These are phyloP conservation scores for Pterocarpus santalinus DNA, from an alignment of 306 rosid genomes.

Conservation along the genomic window DNA sequence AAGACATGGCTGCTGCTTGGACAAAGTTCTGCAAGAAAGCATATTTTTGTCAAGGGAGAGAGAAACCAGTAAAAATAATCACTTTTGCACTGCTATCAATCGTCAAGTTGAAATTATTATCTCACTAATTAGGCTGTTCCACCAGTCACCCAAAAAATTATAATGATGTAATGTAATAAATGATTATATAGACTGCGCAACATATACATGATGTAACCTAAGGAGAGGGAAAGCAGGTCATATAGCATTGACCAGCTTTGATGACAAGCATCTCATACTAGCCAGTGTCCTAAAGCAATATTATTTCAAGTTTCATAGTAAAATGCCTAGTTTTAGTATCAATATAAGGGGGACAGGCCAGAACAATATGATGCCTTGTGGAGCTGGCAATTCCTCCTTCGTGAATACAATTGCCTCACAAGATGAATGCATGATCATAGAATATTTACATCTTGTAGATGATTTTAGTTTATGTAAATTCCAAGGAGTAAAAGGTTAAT, in stretches of 20 bases:
- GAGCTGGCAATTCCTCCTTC: not conserved
- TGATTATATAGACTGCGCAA: slow-evolving; percentile 3
- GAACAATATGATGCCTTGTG: not conserved
- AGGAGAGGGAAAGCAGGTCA: not conserved
- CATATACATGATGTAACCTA: not conserved
- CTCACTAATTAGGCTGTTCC: not conserved
- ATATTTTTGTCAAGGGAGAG: no score
- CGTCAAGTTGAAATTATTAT: not conserved
- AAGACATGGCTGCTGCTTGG: slow-evolving; percentile 63
- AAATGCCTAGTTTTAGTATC: not conserved
- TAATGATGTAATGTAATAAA: not conserved
- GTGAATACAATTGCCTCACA: not conserved
- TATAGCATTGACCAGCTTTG: slow-evolving; percentile 6
- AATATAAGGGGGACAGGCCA: not conserved
- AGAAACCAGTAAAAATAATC: no score
- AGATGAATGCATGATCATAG: not conserved
- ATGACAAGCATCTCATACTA: not conserved
- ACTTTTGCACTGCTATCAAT: not conserved
- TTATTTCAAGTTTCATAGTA: not conserved
- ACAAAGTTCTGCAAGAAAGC: not conserved
- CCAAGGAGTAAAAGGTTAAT: not conserved
- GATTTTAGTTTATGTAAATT: not conserved
- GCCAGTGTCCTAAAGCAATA: not conserved
- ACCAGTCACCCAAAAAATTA: not conserved
- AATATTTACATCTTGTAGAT: not conserved